These are phyloP conservation scores for Crithidia bombi DNA, from an alignment of 208 protist genomes.

Conservation along the genomic window DNA sequence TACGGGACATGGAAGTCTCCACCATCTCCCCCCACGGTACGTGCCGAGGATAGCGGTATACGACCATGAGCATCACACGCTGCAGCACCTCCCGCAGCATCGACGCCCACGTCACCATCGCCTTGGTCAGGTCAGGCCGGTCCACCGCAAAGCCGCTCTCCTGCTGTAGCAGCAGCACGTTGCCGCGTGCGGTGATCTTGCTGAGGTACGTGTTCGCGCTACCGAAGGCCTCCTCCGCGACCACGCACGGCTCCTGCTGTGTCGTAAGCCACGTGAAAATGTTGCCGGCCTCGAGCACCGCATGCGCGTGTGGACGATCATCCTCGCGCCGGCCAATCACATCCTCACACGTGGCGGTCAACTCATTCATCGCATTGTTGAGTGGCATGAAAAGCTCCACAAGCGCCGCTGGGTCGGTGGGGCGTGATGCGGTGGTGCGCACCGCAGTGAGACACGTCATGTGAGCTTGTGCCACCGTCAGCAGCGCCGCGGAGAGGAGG, in stretches of 20 bases:
- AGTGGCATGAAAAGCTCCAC: slow-evolving; percentile 35
- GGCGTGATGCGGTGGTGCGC: slow-evolving; percentile 21
- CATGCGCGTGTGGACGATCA: slow-evolving; percentile 33
- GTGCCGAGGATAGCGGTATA: slow-evolving; percentile 34
- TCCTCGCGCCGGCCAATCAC: slow-evolving; percentile 26
- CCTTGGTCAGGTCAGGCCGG: slow-evolving; percentile 17
- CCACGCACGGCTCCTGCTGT: slow-evolving; percentile 21
- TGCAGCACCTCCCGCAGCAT: slow-evolving; percentile 40
- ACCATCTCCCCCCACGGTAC: slow-evolving; percentile 39
- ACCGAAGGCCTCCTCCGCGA: slow-evolving; percentile 31
- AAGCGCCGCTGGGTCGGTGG: slow-evolving; percentile 4
- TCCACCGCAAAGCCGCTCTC: slow-evolving; percentile 11
- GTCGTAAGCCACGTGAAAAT: slow-evolving; percentile 45
- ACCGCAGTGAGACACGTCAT: slow-evolving; percentile 27
- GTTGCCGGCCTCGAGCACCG: slow-evolving; percentile 38
- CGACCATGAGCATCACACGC: slow-evolving; percentile 36
- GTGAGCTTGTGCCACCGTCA: slow-evolving; percentile 32
- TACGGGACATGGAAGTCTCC: slow-evolving; percentile 17
- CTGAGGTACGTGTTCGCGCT: slow-evolving; percentile 36
- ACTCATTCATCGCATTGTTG: slow-evolving; percentile 33
- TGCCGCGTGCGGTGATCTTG: slow-evolving; percentile 39
- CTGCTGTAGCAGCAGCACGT: slow-evolving; percentile 29
- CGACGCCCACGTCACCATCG: slow-evolving; percentile 34
- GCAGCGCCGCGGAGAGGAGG: slow-evolving; percentile 20
- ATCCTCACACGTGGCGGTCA: slow-evolving; percentile 31